Evolutionary conservation across 1,284 basidiomycete species (phyloP).

Genomic region (Mycosarcoma maydis): DNA sequence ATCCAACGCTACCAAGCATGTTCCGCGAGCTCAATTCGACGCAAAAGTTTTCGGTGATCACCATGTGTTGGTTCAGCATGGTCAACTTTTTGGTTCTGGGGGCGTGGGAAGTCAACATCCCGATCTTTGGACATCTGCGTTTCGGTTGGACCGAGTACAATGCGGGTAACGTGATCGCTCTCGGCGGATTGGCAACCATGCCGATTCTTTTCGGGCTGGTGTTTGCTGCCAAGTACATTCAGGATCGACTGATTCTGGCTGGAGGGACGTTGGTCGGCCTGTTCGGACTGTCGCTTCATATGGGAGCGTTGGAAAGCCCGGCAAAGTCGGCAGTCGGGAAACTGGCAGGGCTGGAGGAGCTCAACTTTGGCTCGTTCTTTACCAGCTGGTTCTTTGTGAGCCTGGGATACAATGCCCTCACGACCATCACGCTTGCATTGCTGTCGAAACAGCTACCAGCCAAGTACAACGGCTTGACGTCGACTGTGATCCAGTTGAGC

Average conservation of each 20-base stretch:
- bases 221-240: conserved; percentile 35
- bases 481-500: conserved; percentile 45
- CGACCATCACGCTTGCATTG: conserved; percentile 44
- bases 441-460: conserved; percentile 48
- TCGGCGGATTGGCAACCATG: conserved; percentile 42
- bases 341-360: conserved; percentile 12
- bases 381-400: conserved; percentile 46
- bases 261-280: conserved; percentile 38
- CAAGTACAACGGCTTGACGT: conserved; percentile 43
- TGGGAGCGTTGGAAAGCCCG: conserved; percentile 39
- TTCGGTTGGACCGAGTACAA: conserved; percentile 49
- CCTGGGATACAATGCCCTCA: conserved; percentile 43
- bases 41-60: conserved; percentile 39
- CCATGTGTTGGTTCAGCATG: conserved; percentile 55
- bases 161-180: conserved; percentile 48
- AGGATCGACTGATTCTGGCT: conserved; percentile 43
- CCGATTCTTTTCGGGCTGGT: conserved; percentile 46
- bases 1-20: conserved; percentile 24
- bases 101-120: conserved; percentile 53
- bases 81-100: conserved; percentile 49
- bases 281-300: conserved; percentile 42
- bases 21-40: conserved; percentile 28
- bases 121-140: conserved; percentile 33
- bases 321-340: conserved; percentile 19
- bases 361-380: conserved; percentile 48